Percentiles rank a stretch among this genome's conserved stretches.
These are phyloP conservation scores for Rhizophagus clarus DNA, from an alignment of 192 early-diverging fungal genomes.

Conservation along the genomic window DNA sequence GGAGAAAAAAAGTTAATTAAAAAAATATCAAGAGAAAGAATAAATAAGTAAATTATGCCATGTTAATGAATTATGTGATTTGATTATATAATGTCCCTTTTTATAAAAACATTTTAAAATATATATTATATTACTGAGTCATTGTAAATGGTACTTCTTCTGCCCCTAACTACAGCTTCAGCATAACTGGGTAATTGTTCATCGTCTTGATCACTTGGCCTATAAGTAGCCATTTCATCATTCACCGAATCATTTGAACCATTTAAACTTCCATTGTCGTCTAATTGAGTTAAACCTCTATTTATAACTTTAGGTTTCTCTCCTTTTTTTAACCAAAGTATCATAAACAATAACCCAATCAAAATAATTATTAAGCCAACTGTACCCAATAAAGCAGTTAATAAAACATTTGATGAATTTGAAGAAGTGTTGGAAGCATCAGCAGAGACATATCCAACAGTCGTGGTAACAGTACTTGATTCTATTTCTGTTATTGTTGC, in stretches of 20 bases:
- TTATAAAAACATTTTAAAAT: not conserved
- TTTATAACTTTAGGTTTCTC: not conserved
- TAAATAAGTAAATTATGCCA: no score
- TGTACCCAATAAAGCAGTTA: not conserved
- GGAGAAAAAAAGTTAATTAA: no score
- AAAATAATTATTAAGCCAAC: not conserved
- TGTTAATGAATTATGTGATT: no score
- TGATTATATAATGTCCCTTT: no score
- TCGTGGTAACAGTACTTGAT: not conserved
- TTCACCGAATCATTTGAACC: not conserved
- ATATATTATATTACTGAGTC: not conserved
- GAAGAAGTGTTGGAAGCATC: not conserved
- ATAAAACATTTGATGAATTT: not conserved
- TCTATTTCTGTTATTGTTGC: not conserved
- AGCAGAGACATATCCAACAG: not conserved
- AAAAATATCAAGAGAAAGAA: no score
- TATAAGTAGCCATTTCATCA: not conserved
- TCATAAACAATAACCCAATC: not conserved
- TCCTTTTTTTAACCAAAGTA: not conserved
- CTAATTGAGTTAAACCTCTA: not conserved
- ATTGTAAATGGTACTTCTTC: not conserved
- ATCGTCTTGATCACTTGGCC: not conserved
- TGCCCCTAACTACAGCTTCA: slow-evolving; percentile 4
- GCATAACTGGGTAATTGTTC: slow-evolving; percentile 10
- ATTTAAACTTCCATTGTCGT: not conserved